These are phyloP conservation scores for Halophytophthora batemanensis DNA, from an alignment of 352 stramenopile species.

Conservation along the genomic window DNA sequence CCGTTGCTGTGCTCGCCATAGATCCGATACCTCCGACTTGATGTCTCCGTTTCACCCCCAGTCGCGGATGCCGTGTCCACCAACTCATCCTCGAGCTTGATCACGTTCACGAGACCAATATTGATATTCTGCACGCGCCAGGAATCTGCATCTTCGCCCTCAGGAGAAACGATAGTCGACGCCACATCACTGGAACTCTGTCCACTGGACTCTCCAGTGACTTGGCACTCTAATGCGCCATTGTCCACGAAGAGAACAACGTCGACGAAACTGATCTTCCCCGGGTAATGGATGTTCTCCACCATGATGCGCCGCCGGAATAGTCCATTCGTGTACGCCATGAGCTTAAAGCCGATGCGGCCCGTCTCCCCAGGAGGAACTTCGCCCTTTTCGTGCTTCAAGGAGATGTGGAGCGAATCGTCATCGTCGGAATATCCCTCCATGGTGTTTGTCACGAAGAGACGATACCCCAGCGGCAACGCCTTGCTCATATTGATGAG, in stretches of 20 bases:
- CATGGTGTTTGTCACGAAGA: constrained; percentile 60
- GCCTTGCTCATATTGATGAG: constrained; percentile 82
- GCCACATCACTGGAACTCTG: background rate
- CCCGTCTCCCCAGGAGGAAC: constrained; percentile 56
- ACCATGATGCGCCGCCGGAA: constrained; percentile 80
- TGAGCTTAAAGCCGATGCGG: constrained; percentile 58
- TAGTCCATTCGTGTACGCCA: constrained; percentile 67
- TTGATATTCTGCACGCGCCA: constrained; percentile 28
- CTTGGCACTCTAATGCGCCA: constrained; percentile 45
- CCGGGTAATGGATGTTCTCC: constrained; percentile 81
- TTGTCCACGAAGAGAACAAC: constrained; percentile 83
- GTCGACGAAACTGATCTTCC: constrained; percentile 75
- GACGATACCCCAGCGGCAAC: constrained; percentile 66
- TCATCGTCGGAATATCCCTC: constrained; percentile 82
- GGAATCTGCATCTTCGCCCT: constrained; percentile 3
- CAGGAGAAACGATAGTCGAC: background rate
- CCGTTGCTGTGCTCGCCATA: constrained; percentile 31
- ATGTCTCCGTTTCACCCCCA: constrained; percentile 30
- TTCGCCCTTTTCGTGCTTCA: constrained; percentile 73
- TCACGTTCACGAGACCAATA: constrained; percentile 66
- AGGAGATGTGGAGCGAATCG: constrained; percentile 56
- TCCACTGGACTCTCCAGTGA: constrained; percentile 12
- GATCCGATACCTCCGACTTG: constrained; percentile 59
- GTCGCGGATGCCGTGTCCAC: constrained; percentile 21
- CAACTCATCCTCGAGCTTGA: constrained; percentile 69